Evolutionary conservation across 2,329 filamentous ascomycete species (phyloP).

Genomic region (Fusarium graminum): DNA sequence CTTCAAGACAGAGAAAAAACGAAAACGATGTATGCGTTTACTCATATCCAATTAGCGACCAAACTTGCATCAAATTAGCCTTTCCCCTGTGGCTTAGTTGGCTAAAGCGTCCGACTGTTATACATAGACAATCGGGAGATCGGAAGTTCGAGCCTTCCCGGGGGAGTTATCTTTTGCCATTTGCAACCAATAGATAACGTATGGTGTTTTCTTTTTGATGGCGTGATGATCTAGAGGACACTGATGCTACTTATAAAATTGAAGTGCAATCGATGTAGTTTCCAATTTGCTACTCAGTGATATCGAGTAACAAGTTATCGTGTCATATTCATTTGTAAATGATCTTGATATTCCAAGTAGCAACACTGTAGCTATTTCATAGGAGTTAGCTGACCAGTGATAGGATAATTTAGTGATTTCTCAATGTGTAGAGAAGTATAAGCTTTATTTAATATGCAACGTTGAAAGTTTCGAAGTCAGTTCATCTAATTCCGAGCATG

Average conservation of each 20-base stretch:
- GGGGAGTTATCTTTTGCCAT: slow-evolving; percentile 36
- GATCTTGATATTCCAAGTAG: too few species aligned
- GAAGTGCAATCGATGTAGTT: too few species aligned
- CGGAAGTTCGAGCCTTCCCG: slow-evolving; percentile 51
- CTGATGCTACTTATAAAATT: too few species aligned
- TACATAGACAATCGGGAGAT: slow-evolving; percentile 49
- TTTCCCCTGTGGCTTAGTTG: slow-evolving; percentile 47
- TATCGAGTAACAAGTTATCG: too few species aligned
- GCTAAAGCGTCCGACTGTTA: slow-evolving; percentile 48
- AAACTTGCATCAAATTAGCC: background rate
- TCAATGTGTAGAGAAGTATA: too few species aligned
- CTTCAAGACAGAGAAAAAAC: background rate
- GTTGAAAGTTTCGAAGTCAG: background rate
- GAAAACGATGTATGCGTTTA: rapidly evolving
- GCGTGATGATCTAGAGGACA: background rate
- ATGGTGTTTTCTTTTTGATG: background rate
- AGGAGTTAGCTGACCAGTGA: too few species aligned
- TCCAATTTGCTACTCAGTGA: too few species aligned
- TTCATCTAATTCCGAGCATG: background rate
- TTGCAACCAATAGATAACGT: rapidly evolving
- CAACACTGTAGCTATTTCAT: too few species aligned
- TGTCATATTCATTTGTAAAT: background rate
- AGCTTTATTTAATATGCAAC: background rate
- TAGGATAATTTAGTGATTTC: too few species aligned
- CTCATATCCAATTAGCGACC: rapidly evolving